Base-by-base conservation (phyloP, 768 basidiomycete species). In the Nidularia sp. region DNA sequence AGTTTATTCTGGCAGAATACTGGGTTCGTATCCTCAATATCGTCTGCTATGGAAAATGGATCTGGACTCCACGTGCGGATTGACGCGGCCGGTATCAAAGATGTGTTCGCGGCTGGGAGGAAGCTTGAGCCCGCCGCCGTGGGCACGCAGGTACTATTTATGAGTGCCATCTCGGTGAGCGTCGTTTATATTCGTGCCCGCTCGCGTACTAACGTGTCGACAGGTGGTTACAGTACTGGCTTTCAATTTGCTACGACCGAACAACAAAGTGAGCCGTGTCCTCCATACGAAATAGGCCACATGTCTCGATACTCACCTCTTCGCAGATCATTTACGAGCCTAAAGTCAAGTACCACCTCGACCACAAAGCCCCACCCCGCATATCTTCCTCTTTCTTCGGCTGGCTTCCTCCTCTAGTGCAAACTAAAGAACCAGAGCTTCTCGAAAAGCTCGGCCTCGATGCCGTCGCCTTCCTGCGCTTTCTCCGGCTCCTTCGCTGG, bases 381-480 rank as follows among this genome's bases (percentile, higher is more conserved):
- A 89, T 96, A 66, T 85, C 85, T 34, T 85, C 89, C 66, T 85
- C 88, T 1, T 66, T 96, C 46, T 81, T 93, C 47, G 90, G 93
- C 56, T 99, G 96, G 96, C 72, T 98, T 1, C 85, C 87, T 6
- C 94, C 94, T 0, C 80, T 98, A 41, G 62, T 92, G 35, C 81
- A 84, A 55, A 85, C 88, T 25, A 87, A 86, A 62, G 94, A 98
- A 64, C 85, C 90, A 15, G 89, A 93, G 55, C 82, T 97, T 31
- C 74, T 96, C 32, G 85, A 89, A 58, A 90, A 89, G 65, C 74
- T 91, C 66, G 96, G 96, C 31, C 83, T 97, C 8, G 97, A 99
- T 62, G 96, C 95, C 0, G 90, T 94, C 46, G 81, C 88, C 22
- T 99, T 88, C 67, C 81, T 99, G 22, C 88, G 96, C 25, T 98